Conservation (phyloP, 2,329 filamentous ascomycete species). For the Sporothrix luriei region DNA sequence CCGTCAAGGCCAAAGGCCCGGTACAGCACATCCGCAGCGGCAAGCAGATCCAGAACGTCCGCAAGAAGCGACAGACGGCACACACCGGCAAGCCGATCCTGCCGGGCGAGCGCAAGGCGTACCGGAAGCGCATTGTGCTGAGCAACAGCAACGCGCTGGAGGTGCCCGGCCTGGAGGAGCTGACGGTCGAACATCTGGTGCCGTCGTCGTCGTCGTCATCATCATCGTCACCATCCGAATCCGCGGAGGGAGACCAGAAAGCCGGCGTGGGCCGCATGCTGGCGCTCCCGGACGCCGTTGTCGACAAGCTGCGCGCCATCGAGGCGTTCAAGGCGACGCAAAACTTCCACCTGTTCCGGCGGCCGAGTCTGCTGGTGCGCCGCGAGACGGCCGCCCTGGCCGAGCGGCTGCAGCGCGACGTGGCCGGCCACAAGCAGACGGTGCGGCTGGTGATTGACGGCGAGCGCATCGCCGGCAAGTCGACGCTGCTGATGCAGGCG, state of each 20-base stretch:
- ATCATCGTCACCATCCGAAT: background rate
- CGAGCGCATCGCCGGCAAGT: conserved; percentile 78
- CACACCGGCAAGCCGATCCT: conserved; percentile 59
- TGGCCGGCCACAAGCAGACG: conserved; percentile 57
- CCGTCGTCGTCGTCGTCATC: background rate
- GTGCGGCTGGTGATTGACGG: conserved; percentile 72
- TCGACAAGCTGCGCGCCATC: conserved; percentile 79
- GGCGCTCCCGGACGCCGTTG: conserved; percentile 66
- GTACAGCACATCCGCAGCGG: conserved; percentile 42
- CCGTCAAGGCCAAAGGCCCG: conserved; percentile 20
- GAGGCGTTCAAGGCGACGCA: conserved; percentile 92
- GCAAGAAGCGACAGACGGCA: conserved; percentile 41
- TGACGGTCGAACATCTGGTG: conserved; percentile 54
- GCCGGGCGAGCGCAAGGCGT: conserved; percentile 80
- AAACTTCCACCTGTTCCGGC: conserved; percentile 82
- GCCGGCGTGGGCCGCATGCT: conserved; percentile 62
- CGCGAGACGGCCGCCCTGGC: conserved; percentile 74
- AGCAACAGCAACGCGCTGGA: conserved; percentile 91
- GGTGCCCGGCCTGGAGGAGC: conserved; percentile 66
- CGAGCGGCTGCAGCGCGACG: conserved; percentile 58
- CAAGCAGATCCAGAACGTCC: conserved; percentile 47
- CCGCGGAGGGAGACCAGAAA: background rate
- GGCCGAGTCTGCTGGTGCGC: conserved; percentile 76
- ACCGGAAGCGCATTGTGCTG: conserved; percentile 85
- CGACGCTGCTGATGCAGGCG: conserved; percentile 79